phyloP scores from a whole-genome alignment of 345 rosid genomes.

The Erysimum cheiranthoides region DNA sequence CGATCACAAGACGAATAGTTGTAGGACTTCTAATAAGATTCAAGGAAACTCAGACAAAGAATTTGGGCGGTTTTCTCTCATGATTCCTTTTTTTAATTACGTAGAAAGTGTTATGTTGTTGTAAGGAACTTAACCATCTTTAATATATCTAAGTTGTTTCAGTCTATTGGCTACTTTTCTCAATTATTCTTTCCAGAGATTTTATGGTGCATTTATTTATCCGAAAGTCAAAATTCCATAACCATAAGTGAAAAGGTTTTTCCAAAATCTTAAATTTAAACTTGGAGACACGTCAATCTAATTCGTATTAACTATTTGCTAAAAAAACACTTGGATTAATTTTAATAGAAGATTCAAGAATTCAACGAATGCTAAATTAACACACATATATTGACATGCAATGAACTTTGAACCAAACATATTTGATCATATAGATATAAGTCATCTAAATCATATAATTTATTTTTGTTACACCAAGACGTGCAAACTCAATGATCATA shows the following conservation, averaged over 20 bases:
- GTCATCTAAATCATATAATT: neutral
- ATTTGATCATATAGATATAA: neutral
- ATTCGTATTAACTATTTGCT: neutral
- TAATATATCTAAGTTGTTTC: too few relatives aligned
- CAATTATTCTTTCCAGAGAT: too few relatives aligned
- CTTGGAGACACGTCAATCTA: neutral
- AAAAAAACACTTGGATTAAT: neutral
- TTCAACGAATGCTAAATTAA: neutral
- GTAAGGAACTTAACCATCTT: neutral
- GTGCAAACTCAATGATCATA: conserved; percentile 32
- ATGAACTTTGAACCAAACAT: too few relatives aligned
- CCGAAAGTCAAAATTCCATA: too few relatives aligned
- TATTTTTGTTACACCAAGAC: conserved; percentile 30
- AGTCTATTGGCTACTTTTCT: too few relatives aligned
- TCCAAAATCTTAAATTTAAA: neutral
- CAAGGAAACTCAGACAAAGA: neutral
- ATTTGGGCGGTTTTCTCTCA: too few relatives aligned
- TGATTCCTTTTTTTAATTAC: neutral
- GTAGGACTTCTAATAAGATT: neutral
- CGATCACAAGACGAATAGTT: neutral
- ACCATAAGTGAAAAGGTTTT: too few relatives aligned
- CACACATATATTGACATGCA: neutral
- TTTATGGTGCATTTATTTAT: too few relatives aligned
- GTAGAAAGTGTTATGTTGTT: conserved; percentile 12
- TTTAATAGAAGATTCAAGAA: neutral